Percentiles rank a stretch among this genome's conserved stretches.
Evolutionary conservation across 116 monocot genomes (phyloP).

Genomic region (Trichopus zeylanicus): DNA sequence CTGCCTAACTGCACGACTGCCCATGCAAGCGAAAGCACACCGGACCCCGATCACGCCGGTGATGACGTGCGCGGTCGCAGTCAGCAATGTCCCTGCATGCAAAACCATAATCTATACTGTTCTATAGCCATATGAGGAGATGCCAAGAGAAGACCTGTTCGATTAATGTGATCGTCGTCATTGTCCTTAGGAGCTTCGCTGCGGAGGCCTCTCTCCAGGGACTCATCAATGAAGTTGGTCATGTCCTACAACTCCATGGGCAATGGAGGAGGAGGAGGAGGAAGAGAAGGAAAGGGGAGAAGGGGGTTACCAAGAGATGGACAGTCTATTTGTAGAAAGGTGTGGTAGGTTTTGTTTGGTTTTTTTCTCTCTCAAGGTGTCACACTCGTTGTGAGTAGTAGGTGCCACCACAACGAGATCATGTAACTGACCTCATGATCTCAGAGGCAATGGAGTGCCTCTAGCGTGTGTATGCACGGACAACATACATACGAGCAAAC

Average conservation of each 20-base stretch:
- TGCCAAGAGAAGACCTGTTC: background rate
- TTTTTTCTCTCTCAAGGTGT: background rate
- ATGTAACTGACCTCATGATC: too few species aligned
- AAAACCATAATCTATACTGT: background rate
- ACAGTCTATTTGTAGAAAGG: too few species aligned
- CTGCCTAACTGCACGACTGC: conserved; percentile 48
- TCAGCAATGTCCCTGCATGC: conserved; percentile 26
- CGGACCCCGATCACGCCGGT: conserved; percentile 54
- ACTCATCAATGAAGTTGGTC: background rate
- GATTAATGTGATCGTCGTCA: background rate
- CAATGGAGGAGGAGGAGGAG: background rate
- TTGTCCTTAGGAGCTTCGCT: background rate
- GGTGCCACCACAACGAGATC: too few species aligned
- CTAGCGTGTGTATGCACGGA: too few species aligned
- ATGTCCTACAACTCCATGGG: background rate
- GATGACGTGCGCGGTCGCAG: conserved; percentile 47
- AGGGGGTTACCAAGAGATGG: background rate
- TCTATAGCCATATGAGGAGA: too few species aligned
- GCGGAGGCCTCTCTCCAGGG: background rate
- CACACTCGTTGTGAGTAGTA: background rate
- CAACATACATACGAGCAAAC: too few species aligned
- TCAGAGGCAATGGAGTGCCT: too few species aligned
- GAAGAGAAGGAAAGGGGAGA: background rate
- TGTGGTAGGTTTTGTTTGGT: background rate
- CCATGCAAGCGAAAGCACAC: conserved; percentile 53